These are phyloP conservation scores for Huntiella savannae DNA, from an alignment of 2,329 filamentous ascomycete species.

Conservation along the genomic window DNA sequence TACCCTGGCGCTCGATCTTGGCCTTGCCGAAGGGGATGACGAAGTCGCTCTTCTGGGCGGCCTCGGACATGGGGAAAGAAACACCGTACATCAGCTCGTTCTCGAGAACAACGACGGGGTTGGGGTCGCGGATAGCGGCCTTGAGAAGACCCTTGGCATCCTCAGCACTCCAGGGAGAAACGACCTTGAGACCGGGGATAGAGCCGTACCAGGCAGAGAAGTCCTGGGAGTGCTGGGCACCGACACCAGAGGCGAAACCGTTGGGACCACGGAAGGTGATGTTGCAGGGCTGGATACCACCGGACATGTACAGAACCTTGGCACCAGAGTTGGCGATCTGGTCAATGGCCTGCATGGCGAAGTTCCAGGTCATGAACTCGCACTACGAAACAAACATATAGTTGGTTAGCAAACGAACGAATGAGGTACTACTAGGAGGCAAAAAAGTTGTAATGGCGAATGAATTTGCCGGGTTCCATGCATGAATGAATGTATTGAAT, in stretches of 20 bases:
- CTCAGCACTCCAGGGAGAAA: conserved; percentile 88
- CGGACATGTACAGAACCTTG: conserved; percentile 99
- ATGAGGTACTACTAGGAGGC: no score
- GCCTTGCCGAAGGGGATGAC: conserved; percentile 96
- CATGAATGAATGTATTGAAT: no score
- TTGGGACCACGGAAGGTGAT: conserved; percentile 99
- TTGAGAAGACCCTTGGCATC: conserved; percentile 97
- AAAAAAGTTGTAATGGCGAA: no score
- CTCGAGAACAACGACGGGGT: conserved; percentile 82
- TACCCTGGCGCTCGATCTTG: conserved; percentile 92
- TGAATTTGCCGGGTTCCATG: no score
- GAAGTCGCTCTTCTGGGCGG: conserved; percentile 88
- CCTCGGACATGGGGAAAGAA: conserved; percentile 91
- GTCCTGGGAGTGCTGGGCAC: conserved; percentile 95
- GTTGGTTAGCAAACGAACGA: conserved; percentile 4
- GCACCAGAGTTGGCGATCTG: conserved; percentile 98
- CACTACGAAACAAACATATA: conserved; percentile 34
- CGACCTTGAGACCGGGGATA: conserved; percentile 93
- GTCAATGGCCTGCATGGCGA: conserved; percentile 99
- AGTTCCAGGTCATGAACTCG: conserved; percentile 99
- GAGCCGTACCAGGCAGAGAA: conserved; percentile 98
- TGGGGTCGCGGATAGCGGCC: conserved; percentile 93
- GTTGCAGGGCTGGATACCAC: conserved; percentile 97
- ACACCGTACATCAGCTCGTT: conserved; percentile 88
- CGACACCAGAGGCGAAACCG: conserved; percentile 90